Evolutionary conservation across 2,329 filamentous ascomycete genomes (phyloP).

Genomic region (Scedosporium aurantiacum): DNA sequence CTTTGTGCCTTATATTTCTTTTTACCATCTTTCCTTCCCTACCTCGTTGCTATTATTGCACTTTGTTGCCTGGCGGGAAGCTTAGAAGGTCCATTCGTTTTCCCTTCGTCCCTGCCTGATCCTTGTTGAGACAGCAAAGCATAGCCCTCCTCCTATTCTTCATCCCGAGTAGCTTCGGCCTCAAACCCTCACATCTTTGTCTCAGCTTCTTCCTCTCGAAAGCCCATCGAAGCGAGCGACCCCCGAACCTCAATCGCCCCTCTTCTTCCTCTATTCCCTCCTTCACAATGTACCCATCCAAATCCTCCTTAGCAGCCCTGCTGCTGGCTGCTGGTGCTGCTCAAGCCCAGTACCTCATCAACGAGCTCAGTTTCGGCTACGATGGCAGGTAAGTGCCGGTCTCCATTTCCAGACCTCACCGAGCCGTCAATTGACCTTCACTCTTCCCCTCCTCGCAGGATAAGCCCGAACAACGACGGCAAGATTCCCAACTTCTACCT

Average conservation of each 20-base stretch:
- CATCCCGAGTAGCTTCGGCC: neutral
- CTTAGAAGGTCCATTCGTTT: neutral
- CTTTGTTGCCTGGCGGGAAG: neutral
- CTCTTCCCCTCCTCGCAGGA: constrained; percentile 27
- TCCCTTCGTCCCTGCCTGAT: neutral
- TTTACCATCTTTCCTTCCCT: neutral
- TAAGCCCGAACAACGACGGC: constrained; percentile 49
- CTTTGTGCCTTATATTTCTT: neutral
- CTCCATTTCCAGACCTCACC: neutral
- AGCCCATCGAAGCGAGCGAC: neutral
- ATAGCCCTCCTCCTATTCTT: neutral
- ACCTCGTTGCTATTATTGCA: neutral
- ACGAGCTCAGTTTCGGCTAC: constrained; percentile 69
- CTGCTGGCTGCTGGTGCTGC: constrained; percentile 36
- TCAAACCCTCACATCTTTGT: too few species aligned
- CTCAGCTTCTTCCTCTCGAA: neutral
- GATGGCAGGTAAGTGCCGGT: constrained; percentile 40
- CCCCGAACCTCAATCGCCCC: neutral
- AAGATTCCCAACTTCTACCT: constrained; percentile 44
- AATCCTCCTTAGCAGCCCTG: constrained; percentile 6
- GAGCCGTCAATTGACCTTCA: neutral
- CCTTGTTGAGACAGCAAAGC: neutral
- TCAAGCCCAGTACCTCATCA: constrained; percentile 56
- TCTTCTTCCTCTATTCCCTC: neutral
- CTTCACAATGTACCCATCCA: constrained; percentile 1